phyloP scores from a whole-genome alignment of 305 asterid species.

The Ajuga reptans region DNA sequence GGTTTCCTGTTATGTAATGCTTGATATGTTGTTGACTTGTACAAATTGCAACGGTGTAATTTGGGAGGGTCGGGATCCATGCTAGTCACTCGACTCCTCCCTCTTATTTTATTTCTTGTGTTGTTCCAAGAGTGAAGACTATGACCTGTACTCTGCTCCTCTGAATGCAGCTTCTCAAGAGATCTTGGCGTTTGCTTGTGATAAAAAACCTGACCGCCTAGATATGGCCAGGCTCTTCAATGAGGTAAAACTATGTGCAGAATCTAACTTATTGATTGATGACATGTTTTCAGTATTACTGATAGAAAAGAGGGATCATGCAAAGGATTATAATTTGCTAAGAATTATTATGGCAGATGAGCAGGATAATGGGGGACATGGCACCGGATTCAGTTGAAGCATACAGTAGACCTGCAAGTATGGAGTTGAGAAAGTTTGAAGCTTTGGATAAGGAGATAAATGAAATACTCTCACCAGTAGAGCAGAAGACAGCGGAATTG shows the following conservation, averaged over 20 bases:
- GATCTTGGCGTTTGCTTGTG: slow-evolving; percentile 48
- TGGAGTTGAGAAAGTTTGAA: slow-evolving; percentile 42
- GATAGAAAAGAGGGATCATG: neutral
- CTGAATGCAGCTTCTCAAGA: slow-evolving; percentile 59
- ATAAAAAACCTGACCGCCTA: slow-evolving; percentile 46
- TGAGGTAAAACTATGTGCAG: slow-evolving; percentile 39
- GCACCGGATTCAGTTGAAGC: slow-evolving; percentile 40
- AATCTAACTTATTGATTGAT: neutral
- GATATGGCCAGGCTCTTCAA: slow-evolving; percentile 61
- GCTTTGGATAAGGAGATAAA: slow-evolving; percentile 37
- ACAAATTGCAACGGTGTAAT: no score
- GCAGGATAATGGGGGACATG: slow-evolving; percentile 41
- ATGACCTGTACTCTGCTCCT: slow-evolving; percentile 5
- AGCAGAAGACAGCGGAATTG: slow-evolving; percentile 20
- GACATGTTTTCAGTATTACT: neutral
- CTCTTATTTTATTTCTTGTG: neutral
- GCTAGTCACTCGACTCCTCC: no score
- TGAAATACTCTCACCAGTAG: slow-evolving; percentile 44
- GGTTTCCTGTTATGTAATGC: no score
- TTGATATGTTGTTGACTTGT: no score
- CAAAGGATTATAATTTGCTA: slow-evolving; percentile 2
- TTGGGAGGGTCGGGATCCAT: no score
- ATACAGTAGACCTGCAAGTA: slow-evolving; percentile 30
- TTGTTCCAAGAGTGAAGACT: no score
- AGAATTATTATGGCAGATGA: slow-evolving; percentile 39